phyloP scores from a whole-genome alignment of 768 basidiomycete species.

The Suillus sp. region DNA sequence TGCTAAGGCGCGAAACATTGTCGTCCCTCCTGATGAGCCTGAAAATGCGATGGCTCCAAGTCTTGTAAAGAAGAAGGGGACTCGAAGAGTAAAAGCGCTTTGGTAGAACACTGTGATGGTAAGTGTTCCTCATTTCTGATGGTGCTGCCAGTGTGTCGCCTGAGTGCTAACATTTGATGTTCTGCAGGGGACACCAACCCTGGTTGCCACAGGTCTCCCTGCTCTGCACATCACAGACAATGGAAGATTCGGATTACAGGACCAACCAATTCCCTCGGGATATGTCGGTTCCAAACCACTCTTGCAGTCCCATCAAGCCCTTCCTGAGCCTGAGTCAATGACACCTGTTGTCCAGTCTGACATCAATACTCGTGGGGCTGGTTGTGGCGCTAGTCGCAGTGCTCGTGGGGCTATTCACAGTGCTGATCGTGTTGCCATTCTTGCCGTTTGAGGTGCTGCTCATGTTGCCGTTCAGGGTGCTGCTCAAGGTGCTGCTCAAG shows the following conservation, averaged over 20 bases:
- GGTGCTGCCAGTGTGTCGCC: not conserved
- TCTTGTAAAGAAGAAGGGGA: not conserved
- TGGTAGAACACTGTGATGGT: not conserved
- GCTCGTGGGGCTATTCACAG: not conserved
- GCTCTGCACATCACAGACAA: not conserved
- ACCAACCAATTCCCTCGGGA: not conserved
- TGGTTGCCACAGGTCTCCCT: not conserved
- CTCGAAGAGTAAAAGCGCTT: not conserved
- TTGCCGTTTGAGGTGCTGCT: not conserved
- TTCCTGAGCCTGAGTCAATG: not conserved
- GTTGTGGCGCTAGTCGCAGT: not conserved
- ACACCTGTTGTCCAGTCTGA: not conserved
- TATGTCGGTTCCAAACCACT: not conserved
- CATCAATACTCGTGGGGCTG: no score
- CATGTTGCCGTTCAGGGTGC: no score
- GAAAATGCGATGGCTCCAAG: not conserved
- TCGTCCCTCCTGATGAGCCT: not conserved
- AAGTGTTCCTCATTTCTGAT: not conserved
- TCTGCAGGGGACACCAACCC: not conserved
- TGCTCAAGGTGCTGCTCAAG: not conserved
- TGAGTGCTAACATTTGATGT: not conserved
- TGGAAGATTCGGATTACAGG: not conserved
- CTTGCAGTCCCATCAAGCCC: no score
- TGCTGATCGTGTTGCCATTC: not conserved
- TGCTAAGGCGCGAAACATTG: not conserved